Evolutionary conservation across 768 basidiomycete genomes (phyloP), one percentile per base, ranked within the genome.

Genomic region (Leccinum pellstonianum): DNA sequence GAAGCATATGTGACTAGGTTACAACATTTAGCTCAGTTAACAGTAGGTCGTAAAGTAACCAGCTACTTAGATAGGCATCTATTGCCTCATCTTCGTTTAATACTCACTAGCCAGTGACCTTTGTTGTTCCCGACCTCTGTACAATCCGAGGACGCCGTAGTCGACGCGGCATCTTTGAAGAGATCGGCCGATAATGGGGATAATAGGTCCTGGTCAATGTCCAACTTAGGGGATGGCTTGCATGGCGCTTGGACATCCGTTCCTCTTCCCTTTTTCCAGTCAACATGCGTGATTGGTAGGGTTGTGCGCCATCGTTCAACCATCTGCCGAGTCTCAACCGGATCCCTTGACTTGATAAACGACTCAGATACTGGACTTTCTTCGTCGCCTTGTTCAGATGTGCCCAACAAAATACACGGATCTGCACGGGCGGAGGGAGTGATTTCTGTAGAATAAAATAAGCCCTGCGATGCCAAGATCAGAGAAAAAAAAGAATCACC

Each of bases 31-130:
- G 29, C n/a, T 23, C 33, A 15, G 47, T 15, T 23, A 14, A 48
- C 11, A 27, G 29, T 31, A 60, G 35, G 23, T 38, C 19, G n/a
- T 37, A 11, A 56, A 29, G 9, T 57, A 41, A n/a, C 1, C 43
- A 19, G 10, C 43, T 5, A 62, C 19, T 35, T 0, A 23, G 23
- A 23, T 23, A 23, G 23, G 23, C 23, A 23, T 23, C 23, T 23
- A 23, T 23, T 23, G 23, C 31, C 4, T 58, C n/a, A 71, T 52
- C 55, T 56, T 55, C 70, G 60, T 47, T 60, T 62, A 23, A 70
- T 62, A 58, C 70, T 71, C 52, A 68, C 71, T 8, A 73, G 58
- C 73, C 73, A 73, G 54, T 73, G 73, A 35, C 73, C 73, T 56
- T 64, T 68, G 56, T 65, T 70, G 25, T 67, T 64, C 17, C 72